Conservation (phyloP, 1,284 basidiomycete genomes). For the Cutaneotrichosporon cavernicola region DNA sequence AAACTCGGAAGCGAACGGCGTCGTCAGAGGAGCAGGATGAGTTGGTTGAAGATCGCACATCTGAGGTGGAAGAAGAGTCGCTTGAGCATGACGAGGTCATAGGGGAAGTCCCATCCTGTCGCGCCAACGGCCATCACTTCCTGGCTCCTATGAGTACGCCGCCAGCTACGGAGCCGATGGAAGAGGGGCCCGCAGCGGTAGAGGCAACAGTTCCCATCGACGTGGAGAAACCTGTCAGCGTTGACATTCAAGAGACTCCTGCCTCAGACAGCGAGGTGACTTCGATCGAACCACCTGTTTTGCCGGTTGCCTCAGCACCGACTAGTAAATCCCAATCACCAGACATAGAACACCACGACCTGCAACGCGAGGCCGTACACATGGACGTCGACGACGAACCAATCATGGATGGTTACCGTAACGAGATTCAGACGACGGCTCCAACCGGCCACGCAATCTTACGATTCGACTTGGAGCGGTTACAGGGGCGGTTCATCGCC, state of each 20-base stretch:
- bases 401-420: constrained; percentile 28
- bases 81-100: not conserved
- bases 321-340: not conserved
- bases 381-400: constrained; percentile 15
- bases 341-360: not conserved
- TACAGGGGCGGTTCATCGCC: constrained; percentile 31
- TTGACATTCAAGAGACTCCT: not conserved
- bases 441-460: constrained; percentile 41
- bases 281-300: not conserved
- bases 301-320: not conserved
- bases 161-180: not conserved
- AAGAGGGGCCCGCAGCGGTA: not conserved
- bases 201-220: not conserved
- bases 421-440: constrained; percentile 39
- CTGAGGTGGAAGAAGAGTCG: not conserved
- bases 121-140: not conserved
- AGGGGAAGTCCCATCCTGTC: not conserved
- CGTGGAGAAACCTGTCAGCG: not conserved
- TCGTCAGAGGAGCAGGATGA: not conserved
- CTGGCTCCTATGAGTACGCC: not conserved
- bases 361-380: constrained; percentile 1
- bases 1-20: not conserved
- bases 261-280: not conserved
- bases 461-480: constrained; percentile 39
- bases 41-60: not conserved